Percentiles rank a stretch among this genome's conserved stretches.
These are phyloP conservation scores for Pseudogymnoascus sp. DNA, from an alignment of 2,329 filamentous ascomycete genomes.

Conservation along the genomic window DNA sequence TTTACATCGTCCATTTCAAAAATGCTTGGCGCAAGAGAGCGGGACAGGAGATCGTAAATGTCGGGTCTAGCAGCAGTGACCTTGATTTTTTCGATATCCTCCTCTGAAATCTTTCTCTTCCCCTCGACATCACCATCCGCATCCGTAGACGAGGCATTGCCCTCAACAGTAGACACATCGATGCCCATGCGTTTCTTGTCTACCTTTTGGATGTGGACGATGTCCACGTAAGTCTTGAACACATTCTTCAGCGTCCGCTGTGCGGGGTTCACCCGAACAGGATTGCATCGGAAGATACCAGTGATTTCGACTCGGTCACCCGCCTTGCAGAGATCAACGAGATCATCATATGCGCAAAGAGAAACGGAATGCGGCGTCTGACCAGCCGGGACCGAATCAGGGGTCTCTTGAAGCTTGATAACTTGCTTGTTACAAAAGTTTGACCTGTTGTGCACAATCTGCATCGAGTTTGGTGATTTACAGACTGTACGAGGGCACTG, in stretches of 20 bases:
- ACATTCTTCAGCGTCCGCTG: constrained; percentile 89
- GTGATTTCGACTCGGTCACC: constrained; percentile 94
- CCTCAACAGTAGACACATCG: constrained; percentile 78
- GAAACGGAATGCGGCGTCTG: constrained; percentile 97
- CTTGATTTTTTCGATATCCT: constrained; percentile 84
- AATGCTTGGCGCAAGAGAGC: constrained; percentile 87
- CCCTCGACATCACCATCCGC: constrained; percentile 68
- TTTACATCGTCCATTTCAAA: constrained; percentile 99
- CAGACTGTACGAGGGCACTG: constrained; percentile 78
- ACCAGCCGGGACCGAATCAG: constrained; percentile 86
- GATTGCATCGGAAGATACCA: constrained; percentile 91
- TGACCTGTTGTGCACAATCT: constrained; percentile 94
- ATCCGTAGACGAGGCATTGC: constrained; percentile 51
- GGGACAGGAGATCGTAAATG: constrained; percentile 84
- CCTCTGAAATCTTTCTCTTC: constrained; percentile 69
- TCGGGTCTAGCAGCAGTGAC: constrained; percentile 71
- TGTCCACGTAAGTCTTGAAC: constrained; percentile 97
- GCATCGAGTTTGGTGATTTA: constrained; percentile 86
- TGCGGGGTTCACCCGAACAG: constrained; percentile 86
- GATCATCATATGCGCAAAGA: constrained; percentile 89
- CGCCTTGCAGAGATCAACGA: constrained; percentile 96
- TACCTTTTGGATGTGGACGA: constrained; percentile 90
- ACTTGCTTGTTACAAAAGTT: constrained; percentile 96
- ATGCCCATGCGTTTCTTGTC: constrained; percentile 92
- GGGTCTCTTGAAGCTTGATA: constrained; percentile 96